Evolutionary conservation across 495 filamentous ascomycete genomes (phyloP).

Genomic region (Xylaria longipes): DNA sequence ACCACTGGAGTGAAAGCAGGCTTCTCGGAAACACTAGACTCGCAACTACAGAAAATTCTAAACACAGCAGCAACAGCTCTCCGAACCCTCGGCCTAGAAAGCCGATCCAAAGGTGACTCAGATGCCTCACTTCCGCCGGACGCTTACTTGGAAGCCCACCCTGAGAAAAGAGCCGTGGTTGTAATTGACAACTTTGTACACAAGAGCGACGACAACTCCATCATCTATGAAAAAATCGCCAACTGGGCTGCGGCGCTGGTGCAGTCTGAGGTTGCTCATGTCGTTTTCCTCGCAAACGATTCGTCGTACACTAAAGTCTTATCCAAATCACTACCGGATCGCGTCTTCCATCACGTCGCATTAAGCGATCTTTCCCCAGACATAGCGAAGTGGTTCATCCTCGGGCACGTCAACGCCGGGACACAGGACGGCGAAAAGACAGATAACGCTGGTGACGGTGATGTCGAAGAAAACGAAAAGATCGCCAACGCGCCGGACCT

Average conservation of each 20-base stretch:
- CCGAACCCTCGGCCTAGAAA: constrained; percentile 73
- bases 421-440: constrained; percentile 27
- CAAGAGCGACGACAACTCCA: constrained; percentile 69
- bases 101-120: constrained; percentile 71
- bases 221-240: constrained; percentile 88
- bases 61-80: constrained; percentile 84
- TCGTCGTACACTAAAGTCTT: constrained; percentile 87
- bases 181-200: constrained; percentile 96
- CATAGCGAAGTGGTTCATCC: constrained; percentile 86
- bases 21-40: constrained; percentile 92
- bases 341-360: constrained; percentile 84
- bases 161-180: constrained; percentile 81
- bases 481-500: constrained; percentile 52
- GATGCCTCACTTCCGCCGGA: constrained; percentile 79
- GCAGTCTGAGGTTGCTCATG: constrained; percentile 89
- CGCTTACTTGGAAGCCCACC: constrained; percentile 90
- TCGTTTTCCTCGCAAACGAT: constrained; percentile 96
- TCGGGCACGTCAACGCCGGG: constrained; percentile 68
- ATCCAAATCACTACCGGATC: constrained; percentile 85
- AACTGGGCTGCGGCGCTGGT: constrained; percentile 93
- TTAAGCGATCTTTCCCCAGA: constrained; percentile 86
- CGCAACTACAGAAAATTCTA: constrained; percentile 89
- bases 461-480: constrained; percentile 39
- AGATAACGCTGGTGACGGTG: constrained; percentile 24
- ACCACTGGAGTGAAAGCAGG: constrained; percentile 94